Evolutionary conservation across 495 filamentous ascomycete species (phyloP).

Genomic region (Penicillium silybi): DNA sequence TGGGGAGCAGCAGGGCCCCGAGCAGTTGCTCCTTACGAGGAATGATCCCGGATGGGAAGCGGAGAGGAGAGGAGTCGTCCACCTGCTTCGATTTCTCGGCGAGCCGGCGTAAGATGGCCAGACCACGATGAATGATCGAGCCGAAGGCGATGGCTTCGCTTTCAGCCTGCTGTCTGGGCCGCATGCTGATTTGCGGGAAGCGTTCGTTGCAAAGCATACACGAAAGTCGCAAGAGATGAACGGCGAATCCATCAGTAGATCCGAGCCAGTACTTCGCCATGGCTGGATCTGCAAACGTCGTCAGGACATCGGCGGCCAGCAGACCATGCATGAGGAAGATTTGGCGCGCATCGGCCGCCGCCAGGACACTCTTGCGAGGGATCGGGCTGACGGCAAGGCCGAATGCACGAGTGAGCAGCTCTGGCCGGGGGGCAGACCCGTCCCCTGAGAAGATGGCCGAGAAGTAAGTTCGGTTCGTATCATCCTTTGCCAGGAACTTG

Average conservation of each 20-base stretch:
- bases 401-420: slow-evolving; percentile 85
- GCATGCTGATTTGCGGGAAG: slow-evolving; percentile 34
- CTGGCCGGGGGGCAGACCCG: slow-evolving; percentile 56
- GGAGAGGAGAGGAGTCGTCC: slow-evolving; percentile 38
- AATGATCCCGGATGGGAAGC: slow-evolving; percentile 59
- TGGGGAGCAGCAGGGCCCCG: slow-evolving; percentile 59
- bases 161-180: slow-evolving; percentile 37
- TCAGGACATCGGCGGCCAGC: slow-evolving; percentile 83
- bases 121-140: slow-evolving; percentile 63
- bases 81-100: slow-evolving; percentile 68
- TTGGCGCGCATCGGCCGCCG: slow-evolving; percentile 74
- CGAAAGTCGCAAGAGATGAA: slow-evolving; percentile 69
- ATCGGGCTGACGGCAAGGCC: slow-evolving; percentile 81
- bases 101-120: slow-evolving; percentile 65
- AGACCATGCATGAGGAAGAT: slow-evolving; percentile 87
- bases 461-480: slow-evolving; percentile 84
- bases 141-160: slow-evolving; percentile 44
- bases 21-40: slow-evolving; percentile 69
- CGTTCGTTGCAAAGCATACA: slow-evolving; percentile 63
- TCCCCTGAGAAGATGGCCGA: slow-evolving; percentile 75
- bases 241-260: slow-evolving; percentile 79
- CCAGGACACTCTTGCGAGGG: slow-evolving; percentile 61
- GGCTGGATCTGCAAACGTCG: slow-evolving; percentile 64
- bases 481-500: slow-evolving; percentile 88
- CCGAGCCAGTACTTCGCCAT: slow-evolving; percentile 81